phyloP scores from a whole-genome alignment of 2,329 filamentous ascomycete species.

The Neopestalotiopsis sp. region DNA sequence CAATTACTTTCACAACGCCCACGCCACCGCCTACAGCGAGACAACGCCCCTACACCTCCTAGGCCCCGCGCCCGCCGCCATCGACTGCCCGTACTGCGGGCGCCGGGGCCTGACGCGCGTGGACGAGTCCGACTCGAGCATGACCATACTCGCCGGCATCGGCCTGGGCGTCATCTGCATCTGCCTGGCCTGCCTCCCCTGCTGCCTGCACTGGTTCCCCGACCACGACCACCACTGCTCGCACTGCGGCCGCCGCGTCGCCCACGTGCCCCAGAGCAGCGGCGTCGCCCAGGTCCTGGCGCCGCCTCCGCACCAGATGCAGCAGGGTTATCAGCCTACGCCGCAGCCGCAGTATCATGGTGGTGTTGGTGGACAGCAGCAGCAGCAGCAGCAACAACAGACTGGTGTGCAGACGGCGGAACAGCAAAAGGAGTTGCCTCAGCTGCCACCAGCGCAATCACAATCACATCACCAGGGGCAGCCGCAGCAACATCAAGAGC shows the following conservation, averaged over 20 bases:
- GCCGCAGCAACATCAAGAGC: not conserved
- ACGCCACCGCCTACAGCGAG: not conserved
- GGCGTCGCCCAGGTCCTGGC: conserved; percentile 16
- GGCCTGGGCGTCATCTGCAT: conserved; percentile 18
- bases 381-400: conserved; percentile 5
- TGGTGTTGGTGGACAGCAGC: not conserved
- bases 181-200: conserved; percentile 20
- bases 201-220: conserved; percentile 20
- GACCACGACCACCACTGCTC: conserved; percentile 21
- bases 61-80: conserved; percentile 16
- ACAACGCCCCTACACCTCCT: conserved; percentile 8
- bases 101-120: conserved; percentile 18
- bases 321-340: conserved; percentile 19
- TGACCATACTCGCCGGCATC: conserved; percentile 22
- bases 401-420: not conserved
- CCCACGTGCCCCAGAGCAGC: conserved; percentile 12
- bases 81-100: conserved; percentile 23
- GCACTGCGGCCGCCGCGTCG: conserved; percentile 21
- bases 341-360: conserved; percentile 15
- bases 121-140: conserved; percentile 20
- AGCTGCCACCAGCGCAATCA: not conserved
- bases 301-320: conserved; percentile 7
- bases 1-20: not conserved
- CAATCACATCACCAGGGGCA: not conserved
- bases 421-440: too few relatives aligned